A percentile compares a stretch with the other conserved stretches of the same genome.
These are phyloP conservation scores for Whalleya microplaca DNA, from an alignment of 2,329 filamentous ascomycete species.

Conservation along the genomic window DNA sequence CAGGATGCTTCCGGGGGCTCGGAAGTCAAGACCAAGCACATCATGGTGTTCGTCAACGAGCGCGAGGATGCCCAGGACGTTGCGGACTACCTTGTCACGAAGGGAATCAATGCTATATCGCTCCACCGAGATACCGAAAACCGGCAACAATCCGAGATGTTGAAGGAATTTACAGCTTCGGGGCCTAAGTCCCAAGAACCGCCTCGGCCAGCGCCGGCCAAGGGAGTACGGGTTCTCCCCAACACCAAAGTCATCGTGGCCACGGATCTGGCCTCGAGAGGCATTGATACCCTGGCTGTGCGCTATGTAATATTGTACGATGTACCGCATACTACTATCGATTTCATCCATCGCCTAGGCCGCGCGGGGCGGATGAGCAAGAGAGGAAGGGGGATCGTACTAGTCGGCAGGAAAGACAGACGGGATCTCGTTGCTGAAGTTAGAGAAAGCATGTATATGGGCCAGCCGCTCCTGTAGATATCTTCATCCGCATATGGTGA, in stretches of 20 bases:
- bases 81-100: conserved; percentile 75
- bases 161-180: conserved; percentile 71
- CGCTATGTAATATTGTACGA: conserved; percentile 93
- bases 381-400: conserved; percentile 83
- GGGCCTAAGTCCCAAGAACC: conserved; percentile 41
- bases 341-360: conserved; percentile 96
- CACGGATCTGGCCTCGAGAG: conserved; percentile 88
- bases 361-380: conserved; percentile 91
- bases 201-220: conserved; percentile 33
- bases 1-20: conserved; percentile 61
- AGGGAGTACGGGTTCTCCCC: conserved; percentile 57
- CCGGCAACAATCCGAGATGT: conserved; percentile 75
- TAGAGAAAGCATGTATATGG: conserved; percentile 84
- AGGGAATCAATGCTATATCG: conserved; percentile 86
- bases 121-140: conserved; percentile 84
- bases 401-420: conserved; percentile 87
- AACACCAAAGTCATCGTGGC: conserved; percentile 93
- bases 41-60: conserved; percentile 97
- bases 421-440: conserved; percentile 92
- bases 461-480: conserved; percentile 71
- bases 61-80: conserved; percentile 85
- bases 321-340: conserved; percentile 96
- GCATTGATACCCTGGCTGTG: conserved; percentile 92
- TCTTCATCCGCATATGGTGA: conserved; percentile 3
- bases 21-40: conserved; percentile 69